Conservation (phyloP, 495 filamentous ascomycete genomes). For the Penicillium diatomitis region DNA sequence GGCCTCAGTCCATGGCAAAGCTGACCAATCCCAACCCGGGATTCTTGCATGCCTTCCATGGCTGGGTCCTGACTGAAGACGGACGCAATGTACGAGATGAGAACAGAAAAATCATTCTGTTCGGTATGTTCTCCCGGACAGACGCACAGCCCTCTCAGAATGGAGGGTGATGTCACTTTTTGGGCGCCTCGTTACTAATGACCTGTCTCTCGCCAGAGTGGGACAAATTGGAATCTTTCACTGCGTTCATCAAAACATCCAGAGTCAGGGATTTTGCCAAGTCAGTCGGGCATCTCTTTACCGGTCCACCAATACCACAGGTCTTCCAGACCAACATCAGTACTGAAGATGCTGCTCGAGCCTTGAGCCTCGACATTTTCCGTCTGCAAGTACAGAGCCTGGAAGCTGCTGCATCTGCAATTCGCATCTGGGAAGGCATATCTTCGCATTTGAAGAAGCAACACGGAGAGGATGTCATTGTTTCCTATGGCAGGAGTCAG, state of each 20-base stretch:
- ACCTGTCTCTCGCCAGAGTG: neutral
- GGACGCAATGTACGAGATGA: slow-evolving; percentile 2
- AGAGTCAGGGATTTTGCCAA: neutral
- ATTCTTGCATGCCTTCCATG: neutral
- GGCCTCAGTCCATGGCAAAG: neutral
- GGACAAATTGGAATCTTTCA: slow-evolving; percentile 1
- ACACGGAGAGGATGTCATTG: neutral
- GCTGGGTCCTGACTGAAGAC: slow-evolving; percentile 2
- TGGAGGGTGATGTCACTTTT: no score
- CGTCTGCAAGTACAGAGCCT: neutral
- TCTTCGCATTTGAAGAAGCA: neutral
- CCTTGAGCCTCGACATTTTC: slow-evolving; percentile 1
- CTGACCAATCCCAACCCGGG: slow-evolving; percentile 3
- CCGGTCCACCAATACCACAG: slow-evolving; percentile 1
- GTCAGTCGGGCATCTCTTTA: neutral
- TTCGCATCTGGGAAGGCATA: neutral
- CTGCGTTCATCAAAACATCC: neutral
- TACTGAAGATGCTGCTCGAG: neutral
- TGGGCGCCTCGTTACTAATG: no score
- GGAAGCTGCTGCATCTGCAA: neutral
- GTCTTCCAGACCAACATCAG: slow-evolving; percentile 1
- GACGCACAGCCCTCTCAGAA: no score
- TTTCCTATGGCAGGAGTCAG: slow-evolving; percentile 3
- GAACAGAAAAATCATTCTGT: neutral
- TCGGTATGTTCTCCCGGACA: neutral